Evolutionary conservation across 257 asterid genomes (phyloP).

Genomic region (Solanum pennellii): DNA sequence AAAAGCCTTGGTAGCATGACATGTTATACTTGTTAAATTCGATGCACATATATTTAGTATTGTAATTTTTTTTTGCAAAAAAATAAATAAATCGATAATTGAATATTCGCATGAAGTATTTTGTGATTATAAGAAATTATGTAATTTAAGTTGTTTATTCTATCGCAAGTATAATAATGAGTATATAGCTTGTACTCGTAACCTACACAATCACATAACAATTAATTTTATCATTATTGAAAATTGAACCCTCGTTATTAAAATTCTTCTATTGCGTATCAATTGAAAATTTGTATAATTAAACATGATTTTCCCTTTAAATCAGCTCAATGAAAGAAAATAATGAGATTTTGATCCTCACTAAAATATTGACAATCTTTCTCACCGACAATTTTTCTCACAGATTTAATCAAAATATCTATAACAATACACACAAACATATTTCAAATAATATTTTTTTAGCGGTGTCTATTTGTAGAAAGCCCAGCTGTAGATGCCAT

Average conservation of each 20-base stretch:
- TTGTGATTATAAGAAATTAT: background rate
- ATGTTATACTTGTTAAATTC: background rate
- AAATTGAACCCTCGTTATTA: background rate
- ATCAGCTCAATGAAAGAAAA: background rate
- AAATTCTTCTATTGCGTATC: too few species aligned
- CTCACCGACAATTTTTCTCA: rapidly evolving
- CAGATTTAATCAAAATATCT: background rate
- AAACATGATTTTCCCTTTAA: background rate
- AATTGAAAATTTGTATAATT: too few species aligned
- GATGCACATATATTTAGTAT: background rate
- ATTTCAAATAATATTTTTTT: background rate
- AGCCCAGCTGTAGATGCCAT: background rate
- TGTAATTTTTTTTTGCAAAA: too few species aligned
- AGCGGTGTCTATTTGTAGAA: background rate
- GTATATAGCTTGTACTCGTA: background rate
- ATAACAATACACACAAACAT: background rate
- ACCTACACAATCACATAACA: background rate
- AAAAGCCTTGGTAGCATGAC: background rate
- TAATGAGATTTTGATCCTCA: rapidly evolving
- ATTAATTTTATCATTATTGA: background rate
- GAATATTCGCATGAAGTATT: background rate
- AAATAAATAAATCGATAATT: too few species aligned
- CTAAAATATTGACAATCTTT: background rate
- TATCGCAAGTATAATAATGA: background rate
- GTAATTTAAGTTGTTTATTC: background rate